Conservation (phyloP, 2,329 filamentous ascomycete species). For the Cercospora sp. region DNA sequence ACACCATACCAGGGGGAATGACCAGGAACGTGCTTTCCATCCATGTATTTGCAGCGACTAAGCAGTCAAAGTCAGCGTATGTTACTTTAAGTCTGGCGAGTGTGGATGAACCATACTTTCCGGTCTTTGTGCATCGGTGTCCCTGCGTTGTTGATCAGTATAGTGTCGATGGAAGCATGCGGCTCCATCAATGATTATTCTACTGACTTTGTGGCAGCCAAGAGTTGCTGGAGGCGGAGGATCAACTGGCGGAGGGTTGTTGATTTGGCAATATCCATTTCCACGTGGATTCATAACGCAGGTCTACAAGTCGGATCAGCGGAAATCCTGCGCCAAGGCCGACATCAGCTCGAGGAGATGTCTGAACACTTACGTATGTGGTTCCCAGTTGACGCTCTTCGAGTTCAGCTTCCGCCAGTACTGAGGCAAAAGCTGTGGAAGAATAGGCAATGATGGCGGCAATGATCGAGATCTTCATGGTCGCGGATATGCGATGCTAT, state of each 20-base stretch:
- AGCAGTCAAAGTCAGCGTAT: background rate
- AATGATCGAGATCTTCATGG: background rate
- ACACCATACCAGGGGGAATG: background rate
- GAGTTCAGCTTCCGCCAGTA: background rate
- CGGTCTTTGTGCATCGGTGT: background rate
- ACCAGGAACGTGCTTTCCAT: background rate
- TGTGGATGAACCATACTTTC: background rate
- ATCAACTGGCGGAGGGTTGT: background rate
- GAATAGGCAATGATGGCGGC: background rate
- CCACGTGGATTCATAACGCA: background rate
- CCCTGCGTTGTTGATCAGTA: background rate
- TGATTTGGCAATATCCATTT: background rate
- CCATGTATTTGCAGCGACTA: background rate
- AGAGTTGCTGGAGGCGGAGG: background rate
- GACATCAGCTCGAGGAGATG: background rate
- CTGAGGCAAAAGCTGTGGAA: background rate
- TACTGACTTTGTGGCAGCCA: background rate
- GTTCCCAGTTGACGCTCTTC: background rate
- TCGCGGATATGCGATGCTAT: background rate
- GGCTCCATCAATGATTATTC: background rate
- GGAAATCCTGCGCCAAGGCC: background rate
- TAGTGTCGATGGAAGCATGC: background rate
- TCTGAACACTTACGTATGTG: background rate
- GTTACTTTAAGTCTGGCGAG: background rate
- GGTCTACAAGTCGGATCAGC: background rate